Evolutionary conservation across 257 asterid genomes (phyloP), one percentile per base, ranked within the genome.

Genomic region (Gentiana macrophylla): DNA sequence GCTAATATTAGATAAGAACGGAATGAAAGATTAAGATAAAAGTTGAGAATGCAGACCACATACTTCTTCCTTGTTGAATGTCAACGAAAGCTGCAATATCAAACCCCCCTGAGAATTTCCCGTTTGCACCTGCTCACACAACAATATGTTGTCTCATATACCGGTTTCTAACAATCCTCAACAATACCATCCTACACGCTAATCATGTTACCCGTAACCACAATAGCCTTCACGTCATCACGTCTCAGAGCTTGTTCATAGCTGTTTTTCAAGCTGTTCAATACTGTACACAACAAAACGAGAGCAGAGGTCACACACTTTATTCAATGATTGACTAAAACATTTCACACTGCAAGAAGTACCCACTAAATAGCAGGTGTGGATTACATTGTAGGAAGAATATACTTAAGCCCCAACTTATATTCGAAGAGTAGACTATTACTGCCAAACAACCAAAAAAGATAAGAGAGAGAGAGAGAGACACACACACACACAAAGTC

Each of bases 81-180:
- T 74, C 79, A 10, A 80, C 82, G 41, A 92, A 88, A 8, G 97
- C 86, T 58, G 80, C 66, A 49, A 92, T 92, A 60, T 92, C 95
- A 63, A 92, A 88, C 56, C 99, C 99, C 63, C 95, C 94, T 32
- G 94, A 92, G 67, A 92, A 92, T 67, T 88, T 92, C 33, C 98
- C 95, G 53, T 79, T 70, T 49, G 80, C 86, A 73, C 98, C 98
- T 91, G 86, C 71, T 69, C 77, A 61, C 52, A 52, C 59, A 49
- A 69, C 35, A 51, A 62, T 38, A 15, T 15, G 62, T 32, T 62
- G 11, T 32, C 45, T 68, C 53, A 69, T 32, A 70, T 59, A 62
- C 60, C 15, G 4, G 10, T 32, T 50, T 33, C 57, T 69, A 51
- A 5, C 9, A 49, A 56, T 64, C 61, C 37, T 60, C 45, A 55